Conservation (phyloP, 192 early-diverging fungal genomes). For the Cetraspora pellucida region DNA sequence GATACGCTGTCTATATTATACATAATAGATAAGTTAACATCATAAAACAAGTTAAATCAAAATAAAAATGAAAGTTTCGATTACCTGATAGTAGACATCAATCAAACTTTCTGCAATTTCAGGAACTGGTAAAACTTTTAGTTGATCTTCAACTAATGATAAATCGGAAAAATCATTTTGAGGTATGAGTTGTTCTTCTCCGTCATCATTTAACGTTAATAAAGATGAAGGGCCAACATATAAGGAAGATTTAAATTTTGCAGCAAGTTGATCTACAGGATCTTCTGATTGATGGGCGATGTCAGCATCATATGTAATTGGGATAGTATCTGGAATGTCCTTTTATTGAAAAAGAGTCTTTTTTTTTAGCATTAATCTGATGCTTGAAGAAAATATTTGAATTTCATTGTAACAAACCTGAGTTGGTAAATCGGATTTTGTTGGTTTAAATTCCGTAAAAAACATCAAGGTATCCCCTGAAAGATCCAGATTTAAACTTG, state of each 20-base stretch:
- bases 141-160: constrained; percentile 16
- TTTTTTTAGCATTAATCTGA: too few relatives aligned
- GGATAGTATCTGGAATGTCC: background rate
- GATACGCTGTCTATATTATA: constrained; percentile 16
- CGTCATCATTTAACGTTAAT: constrained; percentile 18
- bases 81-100: constrained; percentile 31
- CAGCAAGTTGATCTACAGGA: constrained; percentile 27
- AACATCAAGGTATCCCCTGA: constrained; percentile 23
- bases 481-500: constrained; percentile 28
- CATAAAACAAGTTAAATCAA: background rate
- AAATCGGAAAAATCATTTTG: constrained; percentile 2
- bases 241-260: constrained; percentile 21
- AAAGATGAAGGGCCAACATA: constrained; percentile 26
- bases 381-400: too few relatives aligned
- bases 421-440: too few relatives aligned
- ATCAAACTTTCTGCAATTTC: constrained; percentile 17
- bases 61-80: background rate
- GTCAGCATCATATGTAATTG: background rate
- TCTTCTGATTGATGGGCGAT: background rate
- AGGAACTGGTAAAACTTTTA: constrained; percentile 18
- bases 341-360: too few relatives aligned
- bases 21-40: background rate
- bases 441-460: background rate
- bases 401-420: too few relatives aligned
- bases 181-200: constrained; percentile 29